Conservation (phyloP, 352 stramenopile species). For the Plasmopara muralis region DNA sequence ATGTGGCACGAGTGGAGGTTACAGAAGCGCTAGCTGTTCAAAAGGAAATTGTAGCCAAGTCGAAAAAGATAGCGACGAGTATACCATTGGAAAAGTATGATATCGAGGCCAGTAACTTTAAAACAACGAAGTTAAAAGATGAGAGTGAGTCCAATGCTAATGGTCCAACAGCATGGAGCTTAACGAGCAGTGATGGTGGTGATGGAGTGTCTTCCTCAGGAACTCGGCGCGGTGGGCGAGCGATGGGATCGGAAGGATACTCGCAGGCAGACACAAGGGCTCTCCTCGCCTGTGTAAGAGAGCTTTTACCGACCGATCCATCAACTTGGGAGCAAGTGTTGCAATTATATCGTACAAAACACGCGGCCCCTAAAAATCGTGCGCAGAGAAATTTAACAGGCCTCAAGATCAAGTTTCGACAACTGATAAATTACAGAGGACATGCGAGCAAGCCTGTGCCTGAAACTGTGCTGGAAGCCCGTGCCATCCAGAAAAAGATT, state of each 20-base stretch:
- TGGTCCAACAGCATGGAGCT: not conserved
- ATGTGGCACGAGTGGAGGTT: slow-evolving; percentile 12
- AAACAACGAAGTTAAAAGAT: slow-evolving; percentile 4
- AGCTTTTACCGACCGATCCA: slow-evolving; percentile 19
- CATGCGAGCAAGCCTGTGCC: slow-evolving; percentile 5
- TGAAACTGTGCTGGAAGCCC: slow-evolving; percentile 24
- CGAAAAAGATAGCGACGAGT: slow-evolving; percentile 4
- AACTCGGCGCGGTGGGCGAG: slow-evolving; percentile 15
- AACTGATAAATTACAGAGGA: slow-evolving; percentile 30
- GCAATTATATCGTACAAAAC: slow-evolving; percentile 25
- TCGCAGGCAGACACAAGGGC: slow-evolving; percentile 16
- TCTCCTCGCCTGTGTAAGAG: slow-evolving; percentile 21
- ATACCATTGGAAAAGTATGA: not conserved
- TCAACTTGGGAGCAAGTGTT: slow-evolving; percentile 26
- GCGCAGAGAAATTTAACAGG: slow-evolving; percentile 15
- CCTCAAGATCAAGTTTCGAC: slow-evolving; percentile 34
- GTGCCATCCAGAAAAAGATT: slow-evolving; percentile 24
- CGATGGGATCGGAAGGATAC: slow-evolving; percentile 31
- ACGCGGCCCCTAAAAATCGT: slow-evolving; percentile 25
- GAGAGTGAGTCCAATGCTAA: slow-evolving; percentile 1
- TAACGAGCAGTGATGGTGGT: slow-evolving; percentile 8
- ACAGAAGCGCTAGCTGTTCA: slow-evolving; percentile 14
- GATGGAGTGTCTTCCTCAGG: slow-evolving; percentile 4
- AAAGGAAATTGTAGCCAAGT: slow-evolving; percentile 18
- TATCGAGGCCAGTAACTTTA: not conserved